phyloP scores from a whole-genome alignment of 768 basidiomycete genomes.

The Mycena albidolilacea region DNA sequence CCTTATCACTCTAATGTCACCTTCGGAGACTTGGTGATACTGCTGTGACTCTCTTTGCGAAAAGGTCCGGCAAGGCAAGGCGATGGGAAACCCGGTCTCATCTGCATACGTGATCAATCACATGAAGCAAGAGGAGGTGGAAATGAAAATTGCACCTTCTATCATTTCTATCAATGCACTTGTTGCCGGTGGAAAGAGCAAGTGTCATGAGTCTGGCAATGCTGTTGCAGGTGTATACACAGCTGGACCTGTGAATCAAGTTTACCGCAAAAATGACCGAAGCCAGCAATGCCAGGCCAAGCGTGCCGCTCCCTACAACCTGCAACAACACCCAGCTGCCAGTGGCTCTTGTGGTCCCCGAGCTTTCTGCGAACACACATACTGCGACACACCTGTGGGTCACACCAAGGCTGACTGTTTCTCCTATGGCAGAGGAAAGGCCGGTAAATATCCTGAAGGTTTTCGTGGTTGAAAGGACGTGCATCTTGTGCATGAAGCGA shows the following conservation, averaged over 20 bases:
- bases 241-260: no score
- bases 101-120: neutral
- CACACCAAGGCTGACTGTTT: constrained; percentile 40
- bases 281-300: neutral
- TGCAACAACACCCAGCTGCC: constrained; percentile 5
- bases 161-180: neutral
- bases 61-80: neutral
- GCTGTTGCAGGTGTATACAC: neutral
- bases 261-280: neutral
- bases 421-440: no score
- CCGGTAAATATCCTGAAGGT: no score
- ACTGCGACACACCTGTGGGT: no score
- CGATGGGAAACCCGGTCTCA: neutral
- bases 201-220: neutral
- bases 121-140: neutral
- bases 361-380: constrained; percentile 27
- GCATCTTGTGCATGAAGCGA: no score
- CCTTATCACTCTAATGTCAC: no score
- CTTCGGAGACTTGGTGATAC: no score
- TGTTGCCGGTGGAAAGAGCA: neutral
- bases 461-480: no score
- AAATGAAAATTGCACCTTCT: neutral
- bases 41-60: neutral
- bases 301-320: constrained; percentile 10
- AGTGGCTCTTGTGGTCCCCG: no score